These are phyloP conservation scores for Arxiozyma heterogenica DNA, from an alignment of 1,139 yeast genomes.

Conservation along the genomic window DNA sequence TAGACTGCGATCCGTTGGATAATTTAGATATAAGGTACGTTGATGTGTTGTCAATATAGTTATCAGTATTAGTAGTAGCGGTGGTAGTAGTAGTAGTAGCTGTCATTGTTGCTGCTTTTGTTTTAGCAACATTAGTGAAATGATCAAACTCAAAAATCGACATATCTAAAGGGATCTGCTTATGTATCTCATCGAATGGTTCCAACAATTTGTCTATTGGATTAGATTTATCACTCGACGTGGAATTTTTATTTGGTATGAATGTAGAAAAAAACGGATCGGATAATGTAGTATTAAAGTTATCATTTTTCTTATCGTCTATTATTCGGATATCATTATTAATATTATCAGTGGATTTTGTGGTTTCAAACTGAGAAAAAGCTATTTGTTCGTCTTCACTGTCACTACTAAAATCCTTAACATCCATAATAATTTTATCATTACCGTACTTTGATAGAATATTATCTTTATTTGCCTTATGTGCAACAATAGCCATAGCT, in stretches of 20 bases:
- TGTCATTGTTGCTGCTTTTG: background rate
- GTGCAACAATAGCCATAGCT: constrained; percentile 29
- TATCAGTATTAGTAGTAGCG: background rate
- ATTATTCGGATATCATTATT: too few species aligned
- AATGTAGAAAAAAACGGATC: background rate
- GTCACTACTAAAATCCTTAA: constrained; percentile 14
- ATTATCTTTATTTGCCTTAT: constrained; percentile 15
- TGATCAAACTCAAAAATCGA: constrained; percentile 1
- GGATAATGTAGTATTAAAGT: background rate
- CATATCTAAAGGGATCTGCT: background rate
- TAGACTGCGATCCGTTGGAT: background rate
- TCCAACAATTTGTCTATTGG: constrained; percentile 2
- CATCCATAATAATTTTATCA: constrained; percentile 22
- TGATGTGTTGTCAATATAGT: background rate
- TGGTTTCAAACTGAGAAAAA: background rate
- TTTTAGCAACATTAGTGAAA: background rate
- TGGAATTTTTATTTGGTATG: background rate
- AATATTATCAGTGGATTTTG: background rate
- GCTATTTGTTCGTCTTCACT: background rate
- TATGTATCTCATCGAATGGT: background rate
- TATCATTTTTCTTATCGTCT: too few species aligned
- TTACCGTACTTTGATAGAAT: constrained; percentile 16
- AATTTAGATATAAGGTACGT: background rate
- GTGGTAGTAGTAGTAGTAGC: background rate
- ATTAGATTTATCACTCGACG: background rate